Evolutionary conservation across 768 basidiomycete genomes (phyloP).

Genomic region (Amanita rimosa): DNA sequence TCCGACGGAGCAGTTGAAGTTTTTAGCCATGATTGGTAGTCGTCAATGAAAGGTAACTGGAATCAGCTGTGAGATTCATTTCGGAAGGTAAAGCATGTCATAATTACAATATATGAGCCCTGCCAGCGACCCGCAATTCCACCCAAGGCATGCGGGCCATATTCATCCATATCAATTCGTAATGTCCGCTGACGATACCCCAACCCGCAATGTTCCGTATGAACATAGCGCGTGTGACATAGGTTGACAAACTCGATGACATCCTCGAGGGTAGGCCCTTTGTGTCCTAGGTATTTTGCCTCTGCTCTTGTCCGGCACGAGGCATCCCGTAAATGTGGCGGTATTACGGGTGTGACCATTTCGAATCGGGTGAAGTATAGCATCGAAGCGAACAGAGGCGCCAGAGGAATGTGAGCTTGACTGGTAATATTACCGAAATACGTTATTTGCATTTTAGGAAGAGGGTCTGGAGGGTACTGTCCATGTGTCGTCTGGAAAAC

Average conservation of each 20-base stretch:
- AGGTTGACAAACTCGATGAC: constrained; percentile 28
- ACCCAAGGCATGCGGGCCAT: constrained; percentile 27
- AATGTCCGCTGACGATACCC: neutral
- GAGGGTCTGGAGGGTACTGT: constrained; percentile 18
- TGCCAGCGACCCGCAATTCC: constrained; percentile 37
- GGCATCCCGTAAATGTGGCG: constrained; percentile 23
- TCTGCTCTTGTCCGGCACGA: constrained; percentile 19
- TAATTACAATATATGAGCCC: constrained; percentile 32
- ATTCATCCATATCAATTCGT: constrained; percentile 10
- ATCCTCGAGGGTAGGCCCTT: constrained; percentile 37
- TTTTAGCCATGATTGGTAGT: constrained; percentile 25
- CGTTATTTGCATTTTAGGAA: constrained; percentile 17
- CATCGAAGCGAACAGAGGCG: constrained; percentile 35
- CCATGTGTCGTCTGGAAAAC: constrained; percentile 13
- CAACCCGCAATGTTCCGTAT: constrained; percentile 10
- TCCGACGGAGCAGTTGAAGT: constrained; percentile 20
- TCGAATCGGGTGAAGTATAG: constrained; percentile 35
- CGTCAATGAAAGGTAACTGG: constrained; percentile 28
- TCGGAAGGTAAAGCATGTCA: constrained; percentile 8
- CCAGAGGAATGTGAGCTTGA: constrained; percentile 25
- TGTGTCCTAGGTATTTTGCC: constrained; percentile 16
- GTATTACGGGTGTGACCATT: constrained; percentile 20
- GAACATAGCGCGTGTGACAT: constrained; percentile 30
- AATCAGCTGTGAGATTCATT: constrained; percentile 1
- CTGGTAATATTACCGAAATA: constrained; percentile 31